Percentiles rank a stretch among this genome's conserved stretches.
phyloP scores from a whole-genome alignment of 768 basidiomycete genomes.

The Lactarius sp. region DNA sequence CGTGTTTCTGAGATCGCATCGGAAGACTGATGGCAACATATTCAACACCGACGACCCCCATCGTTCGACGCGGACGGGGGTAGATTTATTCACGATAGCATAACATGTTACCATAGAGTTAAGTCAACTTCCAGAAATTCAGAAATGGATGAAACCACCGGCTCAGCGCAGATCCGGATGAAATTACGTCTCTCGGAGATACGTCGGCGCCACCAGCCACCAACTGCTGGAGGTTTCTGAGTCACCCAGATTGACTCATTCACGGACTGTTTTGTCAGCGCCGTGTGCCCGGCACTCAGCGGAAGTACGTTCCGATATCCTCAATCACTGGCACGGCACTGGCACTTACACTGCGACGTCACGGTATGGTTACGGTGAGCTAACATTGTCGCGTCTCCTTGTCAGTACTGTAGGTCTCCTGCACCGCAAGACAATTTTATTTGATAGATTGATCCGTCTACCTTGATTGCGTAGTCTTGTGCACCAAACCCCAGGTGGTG shows the following conservation, averaged over 20 bases:
- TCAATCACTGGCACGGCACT: background rate
- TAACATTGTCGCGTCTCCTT: background rate
- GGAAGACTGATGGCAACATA: background rate
- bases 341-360: background rate
- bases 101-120: background rate
- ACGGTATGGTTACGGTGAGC: background rate
- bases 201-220: background rate
- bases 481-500: background rate
- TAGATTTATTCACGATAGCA: background rate
- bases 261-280: background rate
- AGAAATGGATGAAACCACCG: conserved; percentile 11
- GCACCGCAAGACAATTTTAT: background rate
- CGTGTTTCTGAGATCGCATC: background rate
- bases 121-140: background rate
- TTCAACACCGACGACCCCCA: background rate
- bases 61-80: background rate
- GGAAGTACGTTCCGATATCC: conserved; percentile 12
- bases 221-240: background rate
- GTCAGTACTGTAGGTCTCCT: background rate
- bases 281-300: conserved; percentile 8
- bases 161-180: conserved; percentile 3
- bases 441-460: conserved; percentile 3
- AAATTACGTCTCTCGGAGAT: background rate
- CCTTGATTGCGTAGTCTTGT: background rate
- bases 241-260: conserved; percentile 5